phyloP scores from a whole-genome alignment of 2,329 filamentous ascomycete species.

The Hymenoscyphus fraxineus region DNA sequence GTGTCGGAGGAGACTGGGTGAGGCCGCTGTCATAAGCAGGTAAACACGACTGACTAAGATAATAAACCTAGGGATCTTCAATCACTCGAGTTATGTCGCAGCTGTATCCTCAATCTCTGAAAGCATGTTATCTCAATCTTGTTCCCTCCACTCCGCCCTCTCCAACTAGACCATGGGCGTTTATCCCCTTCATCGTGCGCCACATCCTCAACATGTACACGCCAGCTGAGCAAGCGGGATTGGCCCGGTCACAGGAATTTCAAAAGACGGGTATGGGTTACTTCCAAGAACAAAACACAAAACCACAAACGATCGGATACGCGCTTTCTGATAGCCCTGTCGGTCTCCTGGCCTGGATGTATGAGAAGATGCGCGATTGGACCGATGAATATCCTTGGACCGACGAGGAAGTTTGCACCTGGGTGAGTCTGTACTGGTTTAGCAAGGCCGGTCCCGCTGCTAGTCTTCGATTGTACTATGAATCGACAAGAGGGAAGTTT shows the following conservation, averaged over 20 bases:
- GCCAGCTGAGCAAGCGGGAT: constrained; percentile 41
- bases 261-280: constrained; percentile 53
- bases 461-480: not conserved
- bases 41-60: not conserved
- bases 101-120: constrained; percentile 53
- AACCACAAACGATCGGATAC: constrained; percentile 70
- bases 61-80: constrained; percentile 45
- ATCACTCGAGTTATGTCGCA: constrained; percentile 60
- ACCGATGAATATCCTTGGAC: constrained; percentile 69
- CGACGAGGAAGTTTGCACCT: constrained; percentile 71
- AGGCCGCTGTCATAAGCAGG: not conserved
- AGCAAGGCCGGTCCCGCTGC: constrained; percentile 53
- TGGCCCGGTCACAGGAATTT: constrained; percentile 56
- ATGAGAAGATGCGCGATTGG: constrained; percentile 78
- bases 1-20: constrained; percentile 64
- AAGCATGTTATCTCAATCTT: constrained; percentile 61
- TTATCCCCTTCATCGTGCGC: constrained; percentile 51
- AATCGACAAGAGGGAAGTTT: not conserved
- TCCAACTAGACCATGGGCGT: constrained; percentile 38
- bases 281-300: constrained; percentile 57
- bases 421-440: constrained; percentile 72
- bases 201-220: constrained; percentile 53
- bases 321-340: constrained; percentile 66
- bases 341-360: constrained; percentile 71
- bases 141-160: constrained; percentile 46